phyloP scores from a whole-genome alignment of 2,329 filamentous ascomycete genomes.

The Pseudocercospora fuligena region DNA sequence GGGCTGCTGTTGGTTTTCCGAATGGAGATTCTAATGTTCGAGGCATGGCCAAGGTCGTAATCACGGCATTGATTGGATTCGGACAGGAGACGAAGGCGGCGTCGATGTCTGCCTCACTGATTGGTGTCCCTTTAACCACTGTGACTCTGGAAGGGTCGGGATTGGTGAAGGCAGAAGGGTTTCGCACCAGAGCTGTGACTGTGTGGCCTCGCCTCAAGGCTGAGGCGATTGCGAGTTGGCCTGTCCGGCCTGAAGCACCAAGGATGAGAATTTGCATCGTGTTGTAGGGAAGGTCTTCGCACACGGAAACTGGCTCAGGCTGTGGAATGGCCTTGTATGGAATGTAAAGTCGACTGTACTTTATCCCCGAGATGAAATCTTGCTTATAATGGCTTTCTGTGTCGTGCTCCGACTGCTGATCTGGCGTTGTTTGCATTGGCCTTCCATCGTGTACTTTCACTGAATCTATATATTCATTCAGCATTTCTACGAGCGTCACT shows the following conservation, averaged over 20 bases:
- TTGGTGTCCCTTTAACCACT: constrained; percentile 43
- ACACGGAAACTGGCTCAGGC: background rate
- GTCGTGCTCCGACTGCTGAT: background rate
- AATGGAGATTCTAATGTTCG: constrained; percentile 56
- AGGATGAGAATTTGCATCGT: constrained; percentile 53
- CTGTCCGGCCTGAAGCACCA: constrained; percentile 55
- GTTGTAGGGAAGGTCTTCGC: background rate
- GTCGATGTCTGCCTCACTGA: constrained; percentile 19
- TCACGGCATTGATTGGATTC: constrained; percentile 45
- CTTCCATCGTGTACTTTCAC: background rate
- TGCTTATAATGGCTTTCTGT: background rate
- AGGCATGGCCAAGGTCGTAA: constrained; percentile 57
- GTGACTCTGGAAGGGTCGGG: constrained; percentile 42
- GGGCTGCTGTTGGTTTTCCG: constrained; percentile 49
- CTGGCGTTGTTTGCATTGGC: too few species aligned
- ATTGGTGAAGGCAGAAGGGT: constrained; percentile 41
- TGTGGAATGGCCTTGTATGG: background rate
- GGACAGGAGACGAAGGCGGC: constrained; percentile 40
- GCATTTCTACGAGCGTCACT: too few species aligned
- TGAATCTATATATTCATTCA: background rate
- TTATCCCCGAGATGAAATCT: background rate
- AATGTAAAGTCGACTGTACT: background rate
- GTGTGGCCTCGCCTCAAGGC: constrained; percentile 48
- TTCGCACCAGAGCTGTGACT: constrained; percentile 55
- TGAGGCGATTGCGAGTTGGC: constrained; percentile 49